Evolutionary conservation across 495 filamentous ascomycete species (phyloP), one percentile per base, ranked within the genome.

Genomic region (Gamarada debralockiae): DNA sequence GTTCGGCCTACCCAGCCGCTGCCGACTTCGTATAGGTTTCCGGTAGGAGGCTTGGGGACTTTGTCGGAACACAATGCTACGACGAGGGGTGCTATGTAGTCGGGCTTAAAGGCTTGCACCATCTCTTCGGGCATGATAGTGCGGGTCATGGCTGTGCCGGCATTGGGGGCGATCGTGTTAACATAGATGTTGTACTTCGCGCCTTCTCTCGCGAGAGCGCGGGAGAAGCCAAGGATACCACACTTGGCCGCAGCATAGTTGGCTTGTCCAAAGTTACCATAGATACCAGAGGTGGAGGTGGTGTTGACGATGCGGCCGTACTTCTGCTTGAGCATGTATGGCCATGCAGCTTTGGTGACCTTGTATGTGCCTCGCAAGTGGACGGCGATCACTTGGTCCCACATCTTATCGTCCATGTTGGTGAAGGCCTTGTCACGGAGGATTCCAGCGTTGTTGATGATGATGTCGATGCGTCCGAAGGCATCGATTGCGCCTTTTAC

Each of bases 51-150:
- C 57, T 85, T 81, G 23, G 92, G 92, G 20, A 87, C 76, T 65
- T 88, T 88, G 71, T 98, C 93, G 49, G 89, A 93, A 75, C 81
- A 86, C 37, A 98, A 85, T 27, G 90, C 82, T 23, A 87, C 85
- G 42, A 98, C 92, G 36, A 97, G 68, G 41, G 93, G 93, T 39
- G 93, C 93, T 70, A 98, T 92, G 67, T 97, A 97, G 61, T 97
- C 93, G 39, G 93, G 93, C 84, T 98, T 98, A 82, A 98, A 96
- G 31, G 93, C 95, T 76, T 97, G 92, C 38, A 98, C 91, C 76
- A 97, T 84, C 73, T 97, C 93, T 63, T 97, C 90, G 33, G 93
- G 95, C 74, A 98, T 85, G 73, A 98, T 90, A 49, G 88, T 92
- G 52, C 84, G 78, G 55, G 93, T 98, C 89, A 98, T 95, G 64